A percentile compares a stretch with the other conserved stretches of the same genome.
phyloP scores from a whole-genome alignment of 1,139 yeast genomes.

The Trichomonascaceae sp. region DNA sequence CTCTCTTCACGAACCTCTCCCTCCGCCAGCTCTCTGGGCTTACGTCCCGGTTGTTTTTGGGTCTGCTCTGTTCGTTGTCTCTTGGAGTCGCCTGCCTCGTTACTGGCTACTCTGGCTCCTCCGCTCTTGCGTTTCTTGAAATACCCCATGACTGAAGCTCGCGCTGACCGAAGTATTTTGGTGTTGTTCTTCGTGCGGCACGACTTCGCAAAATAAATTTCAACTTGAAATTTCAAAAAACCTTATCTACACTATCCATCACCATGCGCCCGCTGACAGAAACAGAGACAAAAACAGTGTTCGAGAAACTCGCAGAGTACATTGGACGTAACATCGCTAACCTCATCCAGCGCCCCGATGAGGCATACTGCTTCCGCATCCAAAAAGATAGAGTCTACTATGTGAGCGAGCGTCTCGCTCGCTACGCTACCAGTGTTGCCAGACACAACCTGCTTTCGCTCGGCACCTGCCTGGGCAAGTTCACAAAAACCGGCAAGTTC shows the following conservation, averaged over 20 bases:
- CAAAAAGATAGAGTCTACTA: constrained; percentile 96
- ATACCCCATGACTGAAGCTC: neutral
- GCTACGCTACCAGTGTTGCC: constrained; percentile 79
- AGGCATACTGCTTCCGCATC: constrained; percentile 87
- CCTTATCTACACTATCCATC: neutral
- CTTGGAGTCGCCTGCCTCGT: neutral
- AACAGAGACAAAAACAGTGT: constrained; percentile 91
- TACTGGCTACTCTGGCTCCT: neutral
- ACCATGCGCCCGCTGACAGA: constrained; percentile 90
- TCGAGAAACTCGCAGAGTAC: constrained; percentile 91
- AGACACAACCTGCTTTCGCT: constrained; percentile 83
- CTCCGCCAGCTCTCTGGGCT: constrained; percentile 13
- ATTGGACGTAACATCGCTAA: constrained; percentile 89
- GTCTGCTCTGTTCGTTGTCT: too few species aligned
- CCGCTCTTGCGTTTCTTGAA: neutral
- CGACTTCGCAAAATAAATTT: neutral
- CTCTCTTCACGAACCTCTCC: constrained; percentile 33
- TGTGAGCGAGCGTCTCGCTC: constrained; percentile 71
- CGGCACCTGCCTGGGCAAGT: constrained; percentile 89
- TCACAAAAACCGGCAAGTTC: constrained; percentile 95
- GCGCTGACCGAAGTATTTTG: neutral
- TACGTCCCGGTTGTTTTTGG: constrained; percentile 1
- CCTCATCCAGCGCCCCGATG: constrained; percentile 75
- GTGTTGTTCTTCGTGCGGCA: neutral
- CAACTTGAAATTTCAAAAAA: neutral